Evolutionary conservation across 208 protist species (phyloP).

Genomic region (Wallacemonas collosoma): DNA sequence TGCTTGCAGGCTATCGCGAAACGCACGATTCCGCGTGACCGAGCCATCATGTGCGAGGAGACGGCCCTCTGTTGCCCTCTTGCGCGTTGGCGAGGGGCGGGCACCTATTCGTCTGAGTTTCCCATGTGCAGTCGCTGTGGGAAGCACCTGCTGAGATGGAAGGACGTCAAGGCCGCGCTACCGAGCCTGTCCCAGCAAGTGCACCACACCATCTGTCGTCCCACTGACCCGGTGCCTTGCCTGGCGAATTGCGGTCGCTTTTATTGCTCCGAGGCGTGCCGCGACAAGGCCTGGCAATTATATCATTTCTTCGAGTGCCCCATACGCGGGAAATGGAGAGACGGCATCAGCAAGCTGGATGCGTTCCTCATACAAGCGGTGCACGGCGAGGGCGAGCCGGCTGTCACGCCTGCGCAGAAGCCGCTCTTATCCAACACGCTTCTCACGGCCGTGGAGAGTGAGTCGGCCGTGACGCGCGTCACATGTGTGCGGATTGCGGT

Average conservation of each 20-base stretch:
- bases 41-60: conserved; percentile 13
- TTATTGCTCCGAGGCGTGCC: conserved; percentile 79
- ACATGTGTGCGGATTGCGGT: conserved; percentile 56
- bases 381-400: background rate
- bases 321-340: conserved; percentile 59
- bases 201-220: conserved; percentile 39
- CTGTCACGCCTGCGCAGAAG: background rate
- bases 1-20: conserved; percentile 20
- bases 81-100: background rate
- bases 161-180: conserved; percentile 33
- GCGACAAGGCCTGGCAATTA: conserved; percentile 61
- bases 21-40: background rate
- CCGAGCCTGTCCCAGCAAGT: conserved; percentile 36
- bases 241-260: conserved; percentile 47
- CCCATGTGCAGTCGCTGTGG: conserved; percentile 64
- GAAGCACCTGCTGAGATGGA: conserved; percentile 40
- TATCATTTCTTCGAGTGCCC: conserved; percentile 84
- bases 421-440: conserved; percentile 13
- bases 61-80: conserved; percentile 25
- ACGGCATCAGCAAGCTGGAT: conserved; percentile 34
- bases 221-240: conserved; percentile 45
- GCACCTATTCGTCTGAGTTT: background rate
- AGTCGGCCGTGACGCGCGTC: conserved; percentile 17
- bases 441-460: conserved; percentile 4
- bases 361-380: conserved; percentile 24